A percentile compares a stretch with the other conserved stretches of the same genome.
These are phyloP conservation scores for Lactifluus piperatus DNA, from an alignment of 768 basidiomycete species.

Conservation along the genomic window DNA sequence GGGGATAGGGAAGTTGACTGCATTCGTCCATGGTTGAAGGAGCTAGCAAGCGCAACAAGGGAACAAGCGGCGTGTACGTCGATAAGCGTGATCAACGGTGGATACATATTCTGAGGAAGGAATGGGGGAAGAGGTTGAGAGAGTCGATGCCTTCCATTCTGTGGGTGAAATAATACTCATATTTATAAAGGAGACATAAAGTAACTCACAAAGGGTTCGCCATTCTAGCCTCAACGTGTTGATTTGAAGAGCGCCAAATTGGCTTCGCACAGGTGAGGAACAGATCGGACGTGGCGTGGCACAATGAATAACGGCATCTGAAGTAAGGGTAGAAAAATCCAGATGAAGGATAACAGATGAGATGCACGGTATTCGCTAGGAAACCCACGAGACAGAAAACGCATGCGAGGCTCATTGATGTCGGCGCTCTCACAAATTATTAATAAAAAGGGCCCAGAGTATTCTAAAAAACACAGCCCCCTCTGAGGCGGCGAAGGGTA, in stretches of 20 bases:
- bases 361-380: background rate
- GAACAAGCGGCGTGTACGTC: background rate
- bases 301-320: background rate
- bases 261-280: background rate
- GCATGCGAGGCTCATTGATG: background rate
- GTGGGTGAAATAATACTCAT: background rate
- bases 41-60: background rate
- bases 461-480: too few species aligned
- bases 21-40: background rate
- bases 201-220: background rate
- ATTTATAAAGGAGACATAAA: background rate
- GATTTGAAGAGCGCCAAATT: background rate
- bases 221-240: background rate
- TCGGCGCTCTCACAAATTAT: too few species aligned
- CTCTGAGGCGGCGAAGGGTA: too few species aligned
- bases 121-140: too few species aligned
- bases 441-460: too few species aligned
- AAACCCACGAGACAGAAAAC: background rate
- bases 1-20: background rate
- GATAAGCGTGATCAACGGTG: background rate
- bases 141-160: background rate
- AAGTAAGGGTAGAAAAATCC: background rate
- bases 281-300: too few species aligned
- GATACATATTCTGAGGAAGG: background rate
- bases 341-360: background rate